A percentile compares a stretch with the other conserved stretches of the same genome.
phyloP scores from a whole-genome alignment of 768 basidiomycete species.

The Cyclocybe cylindracea region DNA sequence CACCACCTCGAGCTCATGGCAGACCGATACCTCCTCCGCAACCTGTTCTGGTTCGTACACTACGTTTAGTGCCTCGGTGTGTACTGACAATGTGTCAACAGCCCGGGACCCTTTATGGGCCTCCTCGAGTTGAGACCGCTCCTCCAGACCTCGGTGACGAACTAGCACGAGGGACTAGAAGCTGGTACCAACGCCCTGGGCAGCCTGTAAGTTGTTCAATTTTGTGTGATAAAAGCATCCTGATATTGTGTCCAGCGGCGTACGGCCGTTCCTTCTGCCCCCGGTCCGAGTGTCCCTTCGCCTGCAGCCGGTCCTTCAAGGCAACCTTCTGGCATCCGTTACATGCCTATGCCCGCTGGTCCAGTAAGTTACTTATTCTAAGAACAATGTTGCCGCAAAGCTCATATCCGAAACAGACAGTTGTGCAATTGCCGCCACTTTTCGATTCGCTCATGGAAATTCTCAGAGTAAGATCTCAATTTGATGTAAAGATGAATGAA shows the following conservation, averaged over 20 bases:
- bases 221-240: too few species aligned
- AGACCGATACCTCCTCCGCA: too few species aligned
- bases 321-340: slow-evolving; percentile 26
- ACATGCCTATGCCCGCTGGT: slow-evolving; percentile 50
- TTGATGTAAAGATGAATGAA: neutral
- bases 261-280: neutral
- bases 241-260: too few species aligned
- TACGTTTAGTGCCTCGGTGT: too few species aligned
- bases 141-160: too few species aligned
- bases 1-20: neutral
- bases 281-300: neutral
- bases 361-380: slow-evolving; percentile 43
- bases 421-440: slow-evolving; percentile 59
- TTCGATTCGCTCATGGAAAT: slow-evolving; percentile 74
- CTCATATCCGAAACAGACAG: slow-evolving; percentile 40
- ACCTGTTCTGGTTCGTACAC: too few species aligned
- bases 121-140: too few species aligned
- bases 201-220: too few species aligned
- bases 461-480: slow-evolving; percentile 48
- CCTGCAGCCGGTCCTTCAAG: neutral
- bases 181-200: too few species aligned
- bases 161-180: too few species aligned
- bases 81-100: too few species aligned
- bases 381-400: neutral
- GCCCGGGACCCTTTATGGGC: too few species aligned